phyloP scores from a whole-genome alignment of 495 filamentous ascomycete species.

The Neurospora tetraspora region DNA sequence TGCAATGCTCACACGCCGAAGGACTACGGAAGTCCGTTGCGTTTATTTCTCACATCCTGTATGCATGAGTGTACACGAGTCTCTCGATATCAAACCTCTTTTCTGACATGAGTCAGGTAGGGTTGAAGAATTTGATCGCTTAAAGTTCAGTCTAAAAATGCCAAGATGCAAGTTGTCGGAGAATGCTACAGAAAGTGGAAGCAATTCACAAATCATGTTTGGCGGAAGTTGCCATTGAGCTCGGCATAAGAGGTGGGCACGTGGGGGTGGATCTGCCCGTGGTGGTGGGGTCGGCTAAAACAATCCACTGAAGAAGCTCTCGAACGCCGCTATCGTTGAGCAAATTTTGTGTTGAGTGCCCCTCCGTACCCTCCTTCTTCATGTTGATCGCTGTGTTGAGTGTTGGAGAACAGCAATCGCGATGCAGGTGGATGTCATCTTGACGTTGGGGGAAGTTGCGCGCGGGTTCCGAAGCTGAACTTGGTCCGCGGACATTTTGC shows the following conservation, averaged over 20 bases:
- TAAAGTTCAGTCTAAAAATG: neutral
- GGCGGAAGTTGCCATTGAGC: neutral
- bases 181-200: neutral
- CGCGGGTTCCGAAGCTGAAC: neutral
- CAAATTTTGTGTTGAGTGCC: constrained; percentile 12
- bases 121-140: neutral
- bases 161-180: neutral
- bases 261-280: neutral
- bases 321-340: constrained; percentile 2
- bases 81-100: too few species aligned
- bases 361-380: neutral
- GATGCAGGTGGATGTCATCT: constrained; percentile 1
- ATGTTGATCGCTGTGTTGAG: neutral
- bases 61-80: too few species aligned
- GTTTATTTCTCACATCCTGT: too few species aligned
- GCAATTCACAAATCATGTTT: neutral
- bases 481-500: neutral
- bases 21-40: too few species aligned
- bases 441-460: neutral
- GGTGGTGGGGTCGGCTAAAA: neutral
- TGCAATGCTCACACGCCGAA: too few species aligned
- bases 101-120: neutral
- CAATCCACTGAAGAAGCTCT: neutral
- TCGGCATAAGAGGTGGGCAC: neutral
- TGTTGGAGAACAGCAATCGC: neutral